These are phyloP conservation scores for Stachybotrys elegans DNA, from an alignment of 2,329 filamentous ascomycete species.

Conservation along the genomic window DNA sequence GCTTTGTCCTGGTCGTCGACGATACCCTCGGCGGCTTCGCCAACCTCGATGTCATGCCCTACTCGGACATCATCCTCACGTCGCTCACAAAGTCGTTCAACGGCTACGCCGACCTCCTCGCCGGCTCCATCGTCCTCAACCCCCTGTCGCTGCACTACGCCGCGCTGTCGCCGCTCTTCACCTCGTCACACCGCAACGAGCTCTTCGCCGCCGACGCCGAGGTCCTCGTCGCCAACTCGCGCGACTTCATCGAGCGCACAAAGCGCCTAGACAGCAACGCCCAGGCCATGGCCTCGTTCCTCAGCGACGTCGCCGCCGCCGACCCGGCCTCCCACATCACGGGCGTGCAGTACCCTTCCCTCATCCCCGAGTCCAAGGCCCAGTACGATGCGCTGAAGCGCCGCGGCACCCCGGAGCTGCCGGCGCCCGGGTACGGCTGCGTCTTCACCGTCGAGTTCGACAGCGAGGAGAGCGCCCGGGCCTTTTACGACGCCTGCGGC, in stretches of 20 bases:
- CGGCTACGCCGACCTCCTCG: conserved; percentile 51
- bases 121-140: conserved; percentile 44
- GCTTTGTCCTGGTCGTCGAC: conserved; percentile 41
- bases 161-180: conserved; percentile 24
- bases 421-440: conserved; percentile 47
- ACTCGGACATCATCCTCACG: conserved; percentile 45
- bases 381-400: conserved; percentile 31
- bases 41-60: conserved; percentile 44
- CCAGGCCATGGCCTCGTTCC: conserved; percentile 31
- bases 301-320: conserved; percentile 22
- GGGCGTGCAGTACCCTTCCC: conserved; percentile 39
- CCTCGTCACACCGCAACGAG: conserved; percentile 34
- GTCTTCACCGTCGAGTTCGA: conserved; percentile 48
- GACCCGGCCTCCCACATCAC: conserved; percentile 28
- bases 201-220: conserved; percentile 42
- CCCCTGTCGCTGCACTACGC: conserved; percentile 36
- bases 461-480: conserved; percentile 28
- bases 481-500: conserved; percentile 45
- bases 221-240: conserved; percentile 39
- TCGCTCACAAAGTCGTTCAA: conserved; percentile 56
- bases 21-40: conserved; percentile 43
- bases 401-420: conserved; percentile 35
- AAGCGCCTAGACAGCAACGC: conserved; percentile 38
- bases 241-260: conserved; percentile 35
- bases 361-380: conserved; percentile 21